phyloP scores from a whole-genome alignment of 345 rosid genomes.

The Arabis hirsuta region DNA sequence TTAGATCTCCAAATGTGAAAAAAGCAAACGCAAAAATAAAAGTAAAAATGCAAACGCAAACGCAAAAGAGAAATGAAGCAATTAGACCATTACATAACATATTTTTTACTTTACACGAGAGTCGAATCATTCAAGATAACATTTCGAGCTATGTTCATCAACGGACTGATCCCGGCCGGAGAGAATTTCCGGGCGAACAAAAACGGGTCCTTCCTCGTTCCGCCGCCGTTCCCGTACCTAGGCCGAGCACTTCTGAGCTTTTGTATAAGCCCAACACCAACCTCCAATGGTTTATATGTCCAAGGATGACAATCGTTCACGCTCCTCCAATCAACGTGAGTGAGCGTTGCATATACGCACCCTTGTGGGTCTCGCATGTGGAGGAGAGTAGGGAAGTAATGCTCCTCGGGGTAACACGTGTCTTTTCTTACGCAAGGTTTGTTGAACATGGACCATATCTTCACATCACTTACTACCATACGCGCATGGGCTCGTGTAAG shows the following conservation, averaged over 20 bases:
- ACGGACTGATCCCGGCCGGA: slow-evolving; percentile 40
- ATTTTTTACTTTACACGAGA: neutral
- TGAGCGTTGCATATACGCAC: slow-evolving; percentile 60
- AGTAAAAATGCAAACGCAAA: too few species aligned
- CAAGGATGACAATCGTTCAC: slow-evolving; percentile 68
- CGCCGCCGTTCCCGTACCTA: slow-evolving; percentile 51
- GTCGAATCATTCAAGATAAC: slow-evolving; percentile 54
- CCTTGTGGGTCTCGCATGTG: slow-evolving; percentile 61
- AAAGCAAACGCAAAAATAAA: too few species aligned
- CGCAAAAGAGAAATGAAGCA: too few species aligned
- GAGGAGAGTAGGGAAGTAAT: slow-evolving; percentile 75
- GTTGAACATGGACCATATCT: slow-evolving; percentile 64
- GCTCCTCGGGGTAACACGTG: slow-evolving; percentile 71
- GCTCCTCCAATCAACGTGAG: slow-evolving; percentile 76
- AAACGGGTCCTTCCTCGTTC: slow-evolving; percentile 51
- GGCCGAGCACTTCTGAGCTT: slow-evolving; percentile 48
- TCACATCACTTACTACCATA: slow-evolving; percentile 54
- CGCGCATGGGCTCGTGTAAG: slow-evolving; percentile 68
- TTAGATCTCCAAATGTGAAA: too few species aligned
- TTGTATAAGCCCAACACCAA: slow-evolving; percentile 52
- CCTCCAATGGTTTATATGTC: slow-evolving; percentile 56
- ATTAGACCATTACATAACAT: too few species aligned
- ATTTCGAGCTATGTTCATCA: slow-evolving; percentile 54
- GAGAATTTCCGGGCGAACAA: slow-evolving; percentile 72
- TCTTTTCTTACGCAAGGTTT: slow-evolving; percentile 52